Evolutionary conservation across 192 early-diverging fungal species (phyloP), one percentile per base, ranked within the genome.

Genomic region (Kappamyces sp.): DNA sequence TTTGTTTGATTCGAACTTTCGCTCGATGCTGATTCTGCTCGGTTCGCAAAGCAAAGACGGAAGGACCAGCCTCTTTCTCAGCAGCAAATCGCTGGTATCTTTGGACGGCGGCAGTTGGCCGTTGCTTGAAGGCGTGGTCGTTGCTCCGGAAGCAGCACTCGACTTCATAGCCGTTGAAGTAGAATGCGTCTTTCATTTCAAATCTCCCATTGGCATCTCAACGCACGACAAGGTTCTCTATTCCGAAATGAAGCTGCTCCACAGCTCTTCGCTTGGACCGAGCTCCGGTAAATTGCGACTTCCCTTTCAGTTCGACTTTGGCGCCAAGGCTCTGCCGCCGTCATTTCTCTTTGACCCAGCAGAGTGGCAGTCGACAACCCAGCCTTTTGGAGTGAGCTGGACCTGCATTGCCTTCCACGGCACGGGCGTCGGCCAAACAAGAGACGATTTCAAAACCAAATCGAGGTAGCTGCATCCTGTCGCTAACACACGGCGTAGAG

Each of bases 331-430:
- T 0, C n/a, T 55, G 9, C 34, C 34, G 30, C 54, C 54, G 7
- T 11, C 54, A 9, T 55, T 55, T 55, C 30, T 29, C 7, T 55
- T 55, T 39, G 54, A 55, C 32, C 54, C 43, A n/a, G 12, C 43
- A 45, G 43, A 22, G 12, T 45, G 12, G 14, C 14, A 43, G 8
- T 9, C 9, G 9, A 43, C 14, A 43, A 9, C 8, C 0, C 14
- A 14, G 42, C 8, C 42, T 43, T 9, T 43, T 11, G 14, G 42
- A 9, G 22, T 22, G 22, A 22, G 22, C 22, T 22, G 22, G 22
- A 22, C 22, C 22, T 22, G 22, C 22, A 22, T 22, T 22, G 22
- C 22, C 22, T 22, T 22, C 22, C 22, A 22, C 22, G 22, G 22
- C 22, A 22, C 22, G 22, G 22, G 22, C 22, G 22, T 22, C 22